Conservation (phyloP, 306 rosid genomes). For the Vicia faba region DNA sequence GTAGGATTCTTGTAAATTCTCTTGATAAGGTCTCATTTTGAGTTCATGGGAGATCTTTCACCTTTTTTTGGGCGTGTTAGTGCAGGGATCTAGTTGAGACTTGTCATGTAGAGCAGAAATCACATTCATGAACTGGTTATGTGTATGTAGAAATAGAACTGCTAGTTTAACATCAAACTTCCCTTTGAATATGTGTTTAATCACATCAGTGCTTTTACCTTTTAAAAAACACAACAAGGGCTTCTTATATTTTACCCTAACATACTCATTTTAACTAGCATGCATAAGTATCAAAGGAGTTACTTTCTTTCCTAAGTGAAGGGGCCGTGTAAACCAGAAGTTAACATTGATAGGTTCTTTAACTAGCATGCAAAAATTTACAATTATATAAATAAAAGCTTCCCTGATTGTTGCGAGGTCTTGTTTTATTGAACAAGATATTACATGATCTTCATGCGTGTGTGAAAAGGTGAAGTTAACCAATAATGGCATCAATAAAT, state of each 20-base stretch:
- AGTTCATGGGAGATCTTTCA: constrained; percentile 53
- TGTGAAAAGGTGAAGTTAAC: constrained; percentile 38
- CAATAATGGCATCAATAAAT: constrained; percentile 31
- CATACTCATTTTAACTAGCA: constrained; percentile 16
- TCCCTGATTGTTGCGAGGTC: not conserved
- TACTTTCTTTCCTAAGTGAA: constrained; percentile 1
- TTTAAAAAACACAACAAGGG: not conserved
- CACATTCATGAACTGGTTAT: constrained; percentile 24
- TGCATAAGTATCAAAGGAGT: constrained; percentile 14
- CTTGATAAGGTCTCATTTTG: constrained; percentile 66
- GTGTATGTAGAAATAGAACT: constrained; percentile 17
- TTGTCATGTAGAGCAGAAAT: not conserved
- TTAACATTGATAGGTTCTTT: constrained; percentile 8
- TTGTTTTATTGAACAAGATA: constrained; percentile 6
- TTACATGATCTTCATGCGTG: constrained; percentile 42
- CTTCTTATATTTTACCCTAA: not conserved
- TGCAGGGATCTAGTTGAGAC: constrained; percentile 38
- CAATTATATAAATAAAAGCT: not conserved
- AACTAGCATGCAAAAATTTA: constrained; percentile 1
- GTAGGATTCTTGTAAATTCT: constrained; percentile 28
- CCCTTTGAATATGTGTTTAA: constrained; percentile 13
- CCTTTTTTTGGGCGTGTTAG: constrained; percentile 29
- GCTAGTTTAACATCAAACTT: constrained; percentile 17
- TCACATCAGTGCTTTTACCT: constrained; percentile 8
- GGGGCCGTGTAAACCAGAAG: not conserved